Base-by-base conservation (phyloP, 208 protist species). In the Phytomonas francai region DNA sequence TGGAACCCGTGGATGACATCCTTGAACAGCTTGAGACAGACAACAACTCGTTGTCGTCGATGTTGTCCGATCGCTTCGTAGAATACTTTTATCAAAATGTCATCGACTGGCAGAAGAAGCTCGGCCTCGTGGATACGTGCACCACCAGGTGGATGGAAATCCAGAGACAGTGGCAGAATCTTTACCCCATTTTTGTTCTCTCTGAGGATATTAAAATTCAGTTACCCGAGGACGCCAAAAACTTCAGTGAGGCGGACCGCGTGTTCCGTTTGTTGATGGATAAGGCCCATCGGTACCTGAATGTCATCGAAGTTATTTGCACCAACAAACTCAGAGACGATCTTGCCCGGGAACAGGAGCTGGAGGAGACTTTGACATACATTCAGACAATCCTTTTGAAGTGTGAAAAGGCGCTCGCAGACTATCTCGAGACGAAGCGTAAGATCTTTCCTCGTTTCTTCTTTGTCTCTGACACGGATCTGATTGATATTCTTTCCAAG, bases 361-460 rank as follows among this genome's bases (percentile, higher is more conserved):
- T 98, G 32, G 90, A 98, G 74, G 71, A 92, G 62, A 93, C 88
- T 28, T 82, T 97, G 42, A 96, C 91, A 69, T 93, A 93, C 69
- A 94, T 97, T 65, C 88, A 97, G 73, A 78, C 80, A 51, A 93
- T 95, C 33, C 83, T 99, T n/a, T 79, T 88, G 49, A 81, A 87
- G 70, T 99, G 98, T 80, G 96, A 99, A 77, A 99, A 99, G 86
- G 77, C 93, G 8, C 77, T 99, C 0, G 84, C 93, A 34, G 97
- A 99, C 68, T 99, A 99, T 79, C 84, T 99, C 8, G 98, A 99
- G 75, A 98, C 94, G 19, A 99, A 99, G 85, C 85, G 97, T 32
- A 94, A 96, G 65, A 87, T 97, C 34, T 99, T 99, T 72, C 97
- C 98, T n/a, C 87, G 98, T 34, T 99, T 99, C 85, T 99, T 98